Evolutionary conservation across 441 rosid species (phyloP).

Genomic region (Sinapis alba): DNA sequence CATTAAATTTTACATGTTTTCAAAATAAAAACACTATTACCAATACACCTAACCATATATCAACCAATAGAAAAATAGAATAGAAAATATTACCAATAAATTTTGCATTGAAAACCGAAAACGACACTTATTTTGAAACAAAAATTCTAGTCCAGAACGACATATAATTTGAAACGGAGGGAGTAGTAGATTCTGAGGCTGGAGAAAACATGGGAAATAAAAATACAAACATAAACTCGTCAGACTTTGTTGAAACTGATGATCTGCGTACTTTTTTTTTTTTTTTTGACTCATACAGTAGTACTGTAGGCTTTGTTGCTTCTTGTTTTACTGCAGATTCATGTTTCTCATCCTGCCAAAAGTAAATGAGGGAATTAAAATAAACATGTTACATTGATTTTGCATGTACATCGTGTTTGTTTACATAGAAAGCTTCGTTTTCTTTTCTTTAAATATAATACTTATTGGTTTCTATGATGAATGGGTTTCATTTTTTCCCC

Average conservation of each 20-base stretch:
- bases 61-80: no score
- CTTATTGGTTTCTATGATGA: not conserved
- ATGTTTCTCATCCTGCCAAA: conserved; percentile 55
- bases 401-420: not conserved
- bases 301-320: not conserved
- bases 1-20: no score
- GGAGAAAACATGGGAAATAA: not conserved
- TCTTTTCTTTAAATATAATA: not conserved
- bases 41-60: no score
- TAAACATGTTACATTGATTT: not conserved
- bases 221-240: conserved; percentile 8
- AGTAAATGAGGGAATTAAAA: not conserved
- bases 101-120: no score
- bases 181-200: not conserved
- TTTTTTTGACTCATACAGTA: not conserved
- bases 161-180: no score
- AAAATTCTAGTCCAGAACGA: no score
- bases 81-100: no score
- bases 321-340: conserved; percentile 39
- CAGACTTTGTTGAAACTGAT: conserved; percentile 1
- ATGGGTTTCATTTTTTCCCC: not conserved
- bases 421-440: not conserved
- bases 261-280: conserved; percentile 10
- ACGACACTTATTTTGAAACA: no score
- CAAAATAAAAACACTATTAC: no score